Percentiles rank a stretch among this genome's conserved stretches.
Conservation (phyloP, 768 basidiomycete genomes). For the Rhodotorula babjevae region DNA sequence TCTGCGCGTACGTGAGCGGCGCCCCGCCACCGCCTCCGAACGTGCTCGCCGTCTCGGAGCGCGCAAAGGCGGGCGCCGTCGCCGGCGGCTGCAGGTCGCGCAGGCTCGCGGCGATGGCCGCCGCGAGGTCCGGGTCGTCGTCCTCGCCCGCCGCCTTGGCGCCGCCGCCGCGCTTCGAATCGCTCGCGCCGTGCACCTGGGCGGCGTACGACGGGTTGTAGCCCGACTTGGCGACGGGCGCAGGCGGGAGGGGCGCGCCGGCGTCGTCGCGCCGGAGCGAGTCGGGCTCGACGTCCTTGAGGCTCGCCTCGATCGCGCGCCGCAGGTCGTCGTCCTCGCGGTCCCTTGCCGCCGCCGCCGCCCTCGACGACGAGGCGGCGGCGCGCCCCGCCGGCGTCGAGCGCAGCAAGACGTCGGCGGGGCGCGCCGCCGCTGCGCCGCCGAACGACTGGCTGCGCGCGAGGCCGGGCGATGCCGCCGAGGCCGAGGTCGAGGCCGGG, state of each 20-base stretch:
- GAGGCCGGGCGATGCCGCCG: constrained; percentile 24
- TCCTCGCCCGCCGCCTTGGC: constrained; percentile 57
- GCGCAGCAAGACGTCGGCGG: not conserved
- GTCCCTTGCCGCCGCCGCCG: not conserved
- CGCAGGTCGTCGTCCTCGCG: constrained; percentile 75
- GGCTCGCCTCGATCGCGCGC: constrained; percentile 83
- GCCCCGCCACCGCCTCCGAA: constrained; percentile 49
- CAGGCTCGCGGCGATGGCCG: constrained; percentile 92
- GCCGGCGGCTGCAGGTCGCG: constrained; percentile 56
- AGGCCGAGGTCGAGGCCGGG: not conserved
- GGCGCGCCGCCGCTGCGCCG: constrained; percentile 57
- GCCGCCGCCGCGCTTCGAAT: constrained; percentile 29
- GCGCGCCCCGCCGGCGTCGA: constrained; percentile 46
- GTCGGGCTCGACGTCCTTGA: constrained; percentile 63
- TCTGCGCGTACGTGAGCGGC: constrained; percentile 57
- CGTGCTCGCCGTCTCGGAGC: constrained; percentile 44
- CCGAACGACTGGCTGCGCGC: constrained; percentile 13
- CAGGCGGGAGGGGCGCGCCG: constrained; percentile 42
- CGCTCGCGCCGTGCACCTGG: constrained; percentile 43
- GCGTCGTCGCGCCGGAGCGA: not conserved
- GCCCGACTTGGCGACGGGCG: constrained; percentile 43
- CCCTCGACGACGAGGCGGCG: constrained; percentile 2
- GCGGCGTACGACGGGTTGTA: constrained; percentile 52
- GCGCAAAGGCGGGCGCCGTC: constrained; percentile 30
- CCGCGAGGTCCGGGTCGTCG: constrained; percentile 82